Evolutionary conservation across 768 basidiomycete genomes (phyloP).

Genomic region (Fomitopsis serialis): DNA sequence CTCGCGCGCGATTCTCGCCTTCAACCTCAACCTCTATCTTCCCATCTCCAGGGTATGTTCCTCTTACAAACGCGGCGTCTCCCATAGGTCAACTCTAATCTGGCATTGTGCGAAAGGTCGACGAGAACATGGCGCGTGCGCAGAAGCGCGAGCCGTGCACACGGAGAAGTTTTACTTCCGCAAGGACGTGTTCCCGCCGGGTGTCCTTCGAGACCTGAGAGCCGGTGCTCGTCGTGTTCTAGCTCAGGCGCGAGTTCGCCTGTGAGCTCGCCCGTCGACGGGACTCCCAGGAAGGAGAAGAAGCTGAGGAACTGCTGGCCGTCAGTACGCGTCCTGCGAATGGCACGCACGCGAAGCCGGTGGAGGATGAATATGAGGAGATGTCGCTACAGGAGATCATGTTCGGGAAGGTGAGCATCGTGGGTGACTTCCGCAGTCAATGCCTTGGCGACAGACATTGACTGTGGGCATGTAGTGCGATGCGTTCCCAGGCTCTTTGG

Average conservation of each 20-base stretch:
- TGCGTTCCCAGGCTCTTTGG: slow-evolving; percentile 72
- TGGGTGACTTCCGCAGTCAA: not conserved
- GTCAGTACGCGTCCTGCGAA: slow-evolving; percentile 43
- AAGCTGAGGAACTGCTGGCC: slow-evolving; percentile 72
- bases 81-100: not conserved
- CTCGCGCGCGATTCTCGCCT: slow-evolving; percentile 87
- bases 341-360: slow-evolving; percentile 35
- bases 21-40: slow-evolving; percentile 91
- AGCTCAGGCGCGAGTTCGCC: slow-evolving; percentile 4
- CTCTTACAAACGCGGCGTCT: not conserved
- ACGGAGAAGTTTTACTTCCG: slow-evolving; percentile 86
- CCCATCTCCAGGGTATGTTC: slow-evolving; percentile 86
- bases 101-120: slow-evolving; percentile 54
- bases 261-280: slow-evolving; percentile 17
- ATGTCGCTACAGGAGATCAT: slow-evolving; percentile 92
- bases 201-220: slow-evolving; percentile 26
- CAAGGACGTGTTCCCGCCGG: slow-evolving; percentile 68
- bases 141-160: slow-evolving; percentile 76
- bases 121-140: slow-evolving; percentile 92
- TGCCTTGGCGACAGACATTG: not conserved
- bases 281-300: slow-evolving; percentile 47
- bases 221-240: slow-evolving; percentile 16
- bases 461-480: slow-evolving; percentile 37
- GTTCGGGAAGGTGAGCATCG: slow-evolving; percentile 69
- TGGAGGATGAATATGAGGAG: slow-evolving; percentile 86